Evolutionary conservation across 2,329 filamentous ascomycete species (phyloP), one percentile per base, ranked within the genome.

Genomic region (Macrophomina tecta): DNA sequence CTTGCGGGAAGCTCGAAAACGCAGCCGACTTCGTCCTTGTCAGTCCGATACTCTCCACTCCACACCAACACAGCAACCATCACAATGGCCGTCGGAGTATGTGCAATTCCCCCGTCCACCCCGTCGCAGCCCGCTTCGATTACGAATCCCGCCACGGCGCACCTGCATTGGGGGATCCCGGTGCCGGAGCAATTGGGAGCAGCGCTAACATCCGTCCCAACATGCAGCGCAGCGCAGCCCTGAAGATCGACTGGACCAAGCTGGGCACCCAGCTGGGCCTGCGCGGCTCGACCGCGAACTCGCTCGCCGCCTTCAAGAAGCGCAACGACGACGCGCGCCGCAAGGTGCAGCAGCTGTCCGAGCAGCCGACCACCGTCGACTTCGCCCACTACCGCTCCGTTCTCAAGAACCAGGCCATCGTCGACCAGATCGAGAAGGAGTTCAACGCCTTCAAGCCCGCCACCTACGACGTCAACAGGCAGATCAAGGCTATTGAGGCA

Each of bases 201-300:
- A 68, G 71, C 48, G 48, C 75, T 77, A 74, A 79, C 58, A 36
- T 49, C 72, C 56, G 68, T 65, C 58, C 55, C 67, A 69, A 70
- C 68, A 69, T 71, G 81, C 82, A 98, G 94, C 91, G 93, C 88
- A 97, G 93, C 89, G 94, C 94, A 87, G 94, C 94, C 83, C 89
- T 96, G 84, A 99, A 98, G 89, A 89, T 99, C 87, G 95, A 99
- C 90, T 99, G 95, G 95, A 89, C 89, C 85, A 95, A 96, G 86
- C 89, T 99, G 79, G 91, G 91, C 83, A 89, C 88, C 84, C 96
- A 94, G 79, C 93, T 99, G 77, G 94, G 94, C 82, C 93, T 99
- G 82, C 92, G 92, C 82, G 95, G 95, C 81, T 92, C 93, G 85
- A 99, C 95, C 74, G 94, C 92, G 74, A 84, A 90, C 76, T 91